These are phyloP conservation scores for Phalaenopsis hybrid DNA, from an alignment of 116 monocot genomes.

Conservation along the genomic window DNA sequence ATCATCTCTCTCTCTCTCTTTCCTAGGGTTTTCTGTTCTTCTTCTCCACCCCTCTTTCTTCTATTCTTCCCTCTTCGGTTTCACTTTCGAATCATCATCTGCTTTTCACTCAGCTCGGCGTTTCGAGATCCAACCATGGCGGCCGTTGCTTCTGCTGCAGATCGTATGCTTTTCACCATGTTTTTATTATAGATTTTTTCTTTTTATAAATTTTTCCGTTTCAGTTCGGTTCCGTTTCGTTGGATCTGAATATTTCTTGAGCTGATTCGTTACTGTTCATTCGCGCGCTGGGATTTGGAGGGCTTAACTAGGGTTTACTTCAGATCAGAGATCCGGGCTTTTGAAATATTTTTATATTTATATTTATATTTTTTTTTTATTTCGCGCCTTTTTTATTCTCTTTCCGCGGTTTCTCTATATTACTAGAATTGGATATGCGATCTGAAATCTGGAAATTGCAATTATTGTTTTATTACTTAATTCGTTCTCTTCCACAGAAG, in stretches of 20 bases:
- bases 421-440: not conserved
- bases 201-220: not conserved
- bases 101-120: not conserved
- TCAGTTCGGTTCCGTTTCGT: not conserved
- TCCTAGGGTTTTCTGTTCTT: constrained; percentile 22
- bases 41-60: not conserved
- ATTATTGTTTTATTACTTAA: constrained; percentile 1
- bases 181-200: not conserved
- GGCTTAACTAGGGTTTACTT: not conserved
- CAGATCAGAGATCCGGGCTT: not conserved
- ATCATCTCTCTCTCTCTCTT: constrained; percentile 5
- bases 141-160: constrained; percentile 42
- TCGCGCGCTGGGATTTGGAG: not conserved
- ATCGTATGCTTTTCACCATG: constrained; percentile 30
- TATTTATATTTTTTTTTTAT: not conserved
- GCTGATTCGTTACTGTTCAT: not conserved
- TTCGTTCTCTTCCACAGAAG: constrained; percentile 27
- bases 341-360: not conserved
- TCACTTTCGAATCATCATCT: not conserved
- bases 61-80: not conserved
- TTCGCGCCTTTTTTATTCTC: not conserved
- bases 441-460: not conserved
- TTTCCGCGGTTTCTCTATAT: not conserved
- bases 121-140: constrained; percentile 36
- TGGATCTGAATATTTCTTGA: not conserved